Conservation (phyloP, 1,139 yeast species). For the Saccharomycopsis phalli region DNA sequence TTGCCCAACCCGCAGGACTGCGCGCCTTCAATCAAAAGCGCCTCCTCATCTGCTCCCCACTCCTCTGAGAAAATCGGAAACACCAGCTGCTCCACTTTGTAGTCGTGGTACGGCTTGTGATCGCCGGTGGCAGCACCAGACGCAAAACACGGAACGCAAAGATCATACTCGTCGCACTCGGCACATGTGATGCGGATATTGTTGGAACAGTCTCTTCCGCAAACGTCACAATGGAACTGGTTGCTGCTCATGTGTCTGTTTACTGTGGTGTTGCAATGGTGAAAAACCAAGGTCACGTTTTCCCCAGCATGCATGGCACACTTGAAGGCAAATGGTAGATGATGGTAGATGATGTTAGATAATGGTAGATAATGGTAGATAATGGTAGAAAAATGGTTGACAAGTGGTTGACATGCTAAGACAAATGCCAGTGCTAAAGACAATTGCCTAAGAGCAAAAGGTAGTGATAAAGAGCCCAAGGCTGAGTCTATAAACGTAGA, state of each 20-base stretch:
- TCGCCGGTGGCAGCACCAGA: slow-evolving; percentile 71
- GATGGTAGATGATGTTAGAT: too few relatives aligned
- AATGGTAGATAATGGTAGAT: too few relatives aligned
- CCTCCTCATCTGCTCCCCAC: slow-evolving; percentile 99
- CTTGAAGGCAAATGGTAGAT: too few relatives aligned
- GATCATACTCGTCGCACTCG: slow-evolving; percentile 82
- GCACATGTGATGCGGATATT: slow-evolving; percentile 89
- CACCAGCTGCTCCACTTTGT: slow-evolving; percentile 86
- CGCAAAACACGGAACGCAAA: slow-evolving; percentile 94
- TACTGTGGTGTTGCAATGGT: neutral
- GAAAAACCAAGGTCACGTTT: neutral
- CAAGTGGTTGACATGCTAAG: too few relatives aligned
- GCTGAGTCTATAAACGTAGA: too few relatives aligned
- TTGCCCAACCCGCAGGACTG: slow-evolving; percentile 89
- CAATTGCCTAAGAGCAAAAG: too few relatives aligned
- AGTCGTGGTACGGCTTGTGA: slow-evolving; percentile 93
- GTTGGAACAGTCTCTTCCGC: slow-evolving; percentile 90
- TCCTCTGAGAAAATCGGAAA: slow-evolving; percentile 84
- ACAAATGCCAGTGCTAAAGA: too few relatives aligned
- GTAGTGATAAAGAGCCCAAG: too few relatives aligned
- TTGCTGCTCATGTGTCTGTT: slow-evolving; percentile 23
- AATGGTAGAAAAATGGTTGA: too few relatives aligned
- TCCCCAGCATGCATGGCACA: neutral
- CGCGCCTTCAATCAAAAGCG: slow-evolving; percentile 80
- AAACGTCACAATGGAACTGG: slow-evolving; percentile 87